These are phyloP conservation scores for Phytopythium litorale DNA, from an alignment of 352 stramenopile genomes.

Conservation along the genomic window DNA sequence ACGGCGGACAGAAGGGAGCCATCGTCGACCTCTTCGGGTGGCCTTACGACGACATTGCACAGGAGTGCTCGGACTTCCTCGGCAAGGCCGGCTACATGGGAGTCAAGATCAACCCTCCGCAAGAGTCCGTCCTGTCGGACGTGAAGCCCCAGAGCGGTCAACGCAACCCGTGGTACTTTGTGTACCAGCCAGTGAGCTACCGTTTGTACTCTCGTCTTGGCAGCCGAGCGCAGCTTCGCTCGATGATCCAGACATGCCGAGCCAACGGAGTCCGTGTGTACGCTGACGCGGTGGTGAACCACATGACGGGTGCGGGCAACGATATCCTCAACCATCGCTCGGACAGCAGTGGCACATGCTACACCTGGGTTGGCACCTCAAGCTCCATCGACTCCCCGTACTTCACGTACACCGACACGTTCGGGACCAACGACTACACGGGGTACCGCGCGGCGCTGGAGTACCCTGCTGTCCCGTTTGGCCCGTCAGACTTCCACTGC, in stretches of 20 bases:
- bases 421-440: slow-evolving; percentile 38
- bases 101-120: slow-evolving; percentile 64
- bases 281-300: slow-evolving; percentile 55
- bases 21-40: slow-evolving; percentile 72
- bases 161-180: slow-evolving; percentile 68
- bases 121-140: slow-evolving; percentile 53
- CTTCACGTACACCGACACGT: slow-evolving; percentile 44
- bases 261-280: slow-evolving; percentile 60
- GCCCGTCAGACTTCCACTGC: slow-evolving; percentile 63
- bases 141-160: slow-evolving; percentile 28
- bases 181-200: slow-evolving; percentile 67
- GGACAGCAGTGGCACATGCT: slow-evolving; percentile 17
- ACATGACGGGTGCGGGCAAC: slow-evolving; percentile 48
- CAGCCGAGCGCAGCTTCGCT: slow-evolving; percentile 37
- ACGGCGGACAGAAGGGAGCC: slow-evolving; percentile 48
- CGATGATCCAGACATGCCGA: slow-evolving; percentile 67
- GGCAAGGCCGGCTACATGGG: slow-evolving; percentile 65
- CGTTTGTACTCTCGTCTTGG: slow-evolving; percentile 54
- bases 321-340: slow-evolving; percentile 36
- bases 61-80: slow-evolving; percentile 57
- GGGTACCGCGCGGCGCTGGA: slow-evolving; percentile 40
- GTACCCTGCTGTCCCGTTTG: slow-evolving; percentile 55
- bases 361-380: slow-evolving; percentile 32
- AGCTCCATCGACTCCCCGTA: slow-evolving; percentile 35
- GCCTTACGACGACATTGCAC: slow-evolving; percentile 58